Evolutionary conservation across 495 filamentous ascomycete genomes (phyloP), one percentile per base, ranked within the genome.

Genomic region (Annulohypoxylon maeteangense): DNA sequence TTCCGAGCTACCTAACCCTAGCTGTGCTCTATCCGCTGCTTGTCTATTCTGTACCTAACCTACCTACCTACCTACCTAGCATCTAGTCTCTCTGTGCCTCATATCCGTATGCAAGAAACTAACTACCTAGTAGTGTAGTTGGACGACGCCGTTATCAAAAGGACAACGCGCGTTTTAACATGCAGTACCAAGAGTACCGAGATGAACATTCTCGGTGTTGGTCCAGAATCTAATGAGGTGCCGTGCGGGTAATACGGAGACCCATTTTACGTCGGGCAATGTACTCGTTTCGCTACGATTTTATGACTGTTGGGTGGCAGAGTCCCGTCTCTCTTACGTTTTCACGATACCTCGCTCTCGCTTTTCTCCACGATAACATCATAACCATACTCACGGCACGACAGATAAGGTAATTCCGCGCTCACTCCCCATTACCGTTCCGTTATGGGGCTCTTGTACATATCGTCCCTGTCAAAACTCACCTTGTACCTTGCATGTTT

Each of bases 1-100:
- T 38, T 69, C 63, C 50, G 38, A 48, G 57, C 47, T 68, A n/a
- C n/a, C n/a, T n/a, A 51, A n/a, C 61, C 48, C 48, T 22, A 42
- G 22, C 48, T 57, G 0, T 58, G 20, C 38, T n/a, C 59, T 42
- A 50, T 54, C 36, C 29, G 38, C 14, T 40, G 38, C 14, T 23
- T 6, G 8, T 20, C 40, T 18, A 23, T 50, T 4, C 51, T 16
- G 47, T 48, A 40, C 10, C 59, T 53, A 45, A n/a, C n/a, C n/a
- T n/a, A n/a, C n/a, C n/a, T n/a, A n/a, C n/a, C n/a, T n/a, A n/a
- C n/a, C n/a, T n/a, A n/a, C n/a, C n/a, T n/a, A n/a, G n/a, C n/a
- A n/a, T n/a, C n/a, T n/a, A n/a, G n/a, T n/a, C n/a, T 45, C 23
- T 53, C 59, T 54, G 16, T 62, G 31, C 32, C 31, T 62, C 57